phyloP scores from a whole-genome alignment of 2,329 filamentous ascomycete genomes.

The Clonostachys sp. region DNA sequence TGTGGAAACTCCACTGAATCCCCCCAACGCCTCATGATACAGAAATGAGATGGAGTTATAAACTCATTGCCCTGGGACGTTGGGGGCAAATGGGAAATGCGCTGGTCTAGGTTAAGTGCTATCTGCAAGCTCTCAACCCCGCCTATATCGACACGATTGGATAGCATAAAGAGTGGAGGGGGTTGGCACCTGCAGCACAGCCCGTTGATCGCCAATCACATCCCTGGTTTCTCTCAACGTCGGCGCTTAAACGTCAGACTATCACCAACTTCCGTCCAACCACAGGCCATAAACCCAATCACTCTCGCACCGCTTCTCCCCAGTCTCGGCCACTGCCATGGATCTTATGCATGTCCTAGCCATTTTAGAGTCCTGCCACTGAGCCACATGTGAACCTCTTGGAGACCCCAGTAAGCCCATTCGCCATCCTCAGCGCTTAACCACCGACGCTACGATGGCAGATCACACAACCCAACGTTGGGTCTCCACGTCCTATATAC shows the following conservation, averaged over 20 bases:
- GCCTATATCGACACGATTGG: too few species aligned
- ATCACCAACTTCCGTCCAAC: constrained; percentile 31
- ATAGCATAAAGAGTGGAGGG: neutral
- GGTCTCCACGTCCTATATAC: constrained; percentile 33
- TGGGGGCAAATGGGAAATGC: too few species aligned
- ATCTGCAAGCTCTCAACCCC: too few species aligned
- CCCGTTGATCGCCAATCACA: constrained; percentile 14
- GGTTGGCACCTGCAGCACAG: neutral
- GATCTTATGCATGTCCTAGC: constrained; percentile 30
- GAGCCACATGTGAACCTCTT: neutral
- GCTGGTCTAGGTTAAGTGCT: too few species aligned
- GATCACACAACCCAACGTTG: constrained; percentile 44
- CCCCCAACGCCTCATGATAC: too few species aligned
- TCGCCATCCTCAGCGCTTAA: constrained; percentile 22
- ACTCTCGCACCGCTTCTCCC: constrained; percentile 18
- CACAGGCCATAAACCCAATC: constrained; percentile 15
- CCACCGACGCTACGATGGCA: constrained; percentile 31
- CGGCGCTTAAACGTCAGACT: constrained; percentile 32
- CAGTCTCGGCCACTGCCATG: constrained; percentile 26
- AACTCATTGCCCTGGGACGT: too few species aligned
- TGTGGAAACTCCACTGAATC: too few species aligned
- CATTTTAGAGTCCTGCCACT: constrained; percentile 11
- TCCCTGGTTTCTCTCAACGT: constrained; percentile 6
- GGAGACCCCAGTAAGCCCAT: too few species aligned
- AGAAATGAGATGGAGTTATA: too few species aligned